Conservation (phyloP, 371 early-diverging fungal species). For the Mucor mucedo region DNA sequence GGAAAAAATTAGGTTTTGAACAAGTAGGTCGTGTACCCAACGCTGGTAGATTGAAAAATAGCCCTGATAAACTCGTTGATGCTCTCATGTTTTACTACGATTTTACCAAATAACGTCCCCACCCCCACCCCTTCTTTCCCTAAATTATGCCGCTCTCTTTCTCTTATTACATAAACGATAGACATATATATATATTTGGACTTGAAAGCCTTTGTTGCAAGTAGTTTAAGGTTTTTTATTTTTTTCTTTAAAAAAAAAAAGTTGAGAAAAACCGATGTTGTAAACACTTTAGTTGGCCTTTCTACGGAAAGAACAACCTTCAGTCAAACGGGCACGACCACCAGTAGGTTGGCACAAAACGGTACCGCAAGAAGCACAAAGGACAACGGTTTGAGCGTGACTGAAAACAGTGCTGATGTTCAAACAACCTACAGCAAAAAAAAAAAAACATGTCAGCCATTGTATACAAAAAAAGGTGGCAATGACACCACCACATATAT, state of each 20-base stretch:
- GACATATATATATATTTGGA: not conserved
- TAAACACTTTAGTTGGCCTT: constrained; percentile 51
- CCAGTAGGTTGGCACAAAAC: constrained; percentile 99
- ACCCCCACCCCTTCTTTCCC: not conserved
- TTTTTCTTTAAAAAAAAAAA: not conserved
- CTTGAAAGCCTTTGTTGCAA: constrained; percentile 9
- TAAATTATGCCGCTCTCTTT: too few relatives aligned
- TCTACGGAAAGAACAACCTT: constrained; percentile 70
- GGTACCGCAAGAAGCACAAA: constrained; percentile 94
- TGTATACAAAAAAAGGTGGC: not conserved
- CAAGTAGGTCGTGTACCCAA: constrained; percentile 73
- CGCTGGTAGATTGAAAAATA: constrained; percentile 60
- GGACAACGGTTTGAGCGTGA: constrained; percentile 98
- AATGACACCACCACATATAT: not conserved
- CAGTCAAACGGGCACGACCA: constrained; percentile 97
- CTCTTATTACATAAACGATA: too few relatives aligned
- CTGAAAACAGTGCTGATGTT: constrained; percentile 97
- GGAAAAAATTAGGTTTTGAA: constrained; percentile 71
- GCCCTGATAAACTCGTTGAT: constrained; percentile 65
- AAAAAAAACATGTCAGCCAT: not conserved
- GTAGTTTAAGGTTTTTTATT: constrained; percentile 12
- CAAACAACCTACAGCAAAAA: constrained; percentile 77
- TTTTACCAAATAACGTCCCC: constrained; percentile 40
- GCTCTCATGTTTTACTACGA: constrained; percentile 79
- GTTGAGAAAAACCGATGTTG: not conserved